Evolutionary conservation across 257 asterid genomes (phyloP).

Genomic region (Lantana camara): DNA sequence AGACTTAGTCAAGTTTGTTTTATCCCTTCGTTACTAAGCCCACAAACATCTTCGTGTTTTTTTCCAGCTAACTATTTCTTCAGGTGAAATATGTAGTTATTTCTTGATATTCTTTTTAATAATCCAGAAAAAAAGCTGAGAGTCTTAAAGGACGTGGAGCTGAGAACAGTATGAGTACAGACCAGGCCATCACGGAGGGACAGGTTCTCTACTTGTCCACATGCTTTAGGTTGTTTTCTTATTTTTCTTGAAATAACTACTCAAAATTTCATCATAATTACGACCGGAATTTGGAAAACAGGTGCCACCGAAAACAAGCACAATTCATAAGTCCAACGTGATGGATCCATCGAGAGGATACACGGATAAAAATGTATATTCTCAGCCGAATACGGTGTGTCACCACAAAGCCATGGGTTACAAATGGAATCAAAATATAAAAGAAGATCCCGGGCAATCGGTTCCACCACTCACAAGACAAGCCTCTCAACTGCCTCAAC

Average conservation of each 20-base stretch:
- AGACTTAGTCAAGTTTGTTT: no score
- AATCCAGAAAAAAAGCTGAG: slow-evolving; percentile 41
- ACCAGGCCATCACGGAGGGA: slow-evolving; percentile 32
- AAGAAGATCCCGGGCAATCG: slow-evolving; percentile 43
- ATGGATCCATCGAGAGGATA: slow-evolving; percentile 51
- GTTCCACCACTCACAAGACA: slow-evolving; percentile 36
- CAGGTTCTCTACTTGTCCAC: slow-evolving; percentile 31
- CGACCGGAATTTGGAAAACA: slow-evolving; percentile 22
- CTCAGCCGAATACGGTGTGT: slow-evolving; percentile 65
- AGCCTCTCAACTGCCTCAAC: slow-evolving; percentile 38
- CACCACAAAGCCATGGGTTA: slow-evolving; percentile 63
- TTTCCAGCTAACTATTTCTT: no score
- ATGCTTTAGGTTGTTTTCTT: not conserved
- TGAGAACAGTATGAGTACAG: slow-evolving; percentile 31
- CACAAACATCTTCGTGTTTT: no score
- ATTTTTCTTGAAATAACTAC: not conserved
- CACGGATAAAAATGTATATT: slow-evolving; percentile 38
- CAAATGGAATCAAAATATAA: slow-evolving; percentile 41
- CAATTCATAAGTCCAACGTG: slow-evolving; percentile 48
- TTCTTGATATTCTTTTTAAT: no score
- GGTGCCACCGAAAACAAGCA: slow-evolving; percentile 48
- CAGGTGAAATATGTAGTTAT: no score
- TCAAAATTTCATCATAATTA: not conserved
- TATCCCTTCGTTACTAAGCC: no score
- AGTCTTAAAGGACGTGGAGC: slow-evolving; percentile 41